Base-by-base conservation (phyloP, 2,329 filamentous ascomycete genomes). In the Plenodomus lindquistii region DNA sequence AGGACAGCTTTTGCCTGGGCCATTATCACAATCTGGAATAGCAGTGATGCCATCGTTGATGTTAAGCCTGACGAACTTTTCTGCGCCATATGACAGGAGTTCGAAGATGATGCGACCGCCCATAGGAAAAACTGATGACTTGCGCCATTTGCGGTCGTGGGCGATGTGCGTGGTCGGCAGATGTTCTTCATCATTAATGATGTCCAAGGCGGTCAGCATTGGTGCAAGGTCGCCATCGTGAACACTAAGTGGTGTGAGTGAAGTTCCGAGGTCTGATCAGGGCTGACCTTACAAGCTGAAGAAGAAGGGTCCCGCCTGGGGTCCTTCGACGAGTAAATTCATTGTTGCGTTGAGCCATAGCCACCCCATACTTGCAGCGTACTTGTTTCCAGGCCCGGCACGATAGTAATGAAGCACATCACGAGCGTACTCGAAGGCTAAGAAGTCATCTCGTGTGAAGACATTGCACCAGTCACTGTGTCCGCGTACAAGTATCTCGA, bases 141-240 rank as follows among this genome's bases (percentile, higher is more conserved):
- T 83, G 42, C 74, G 76, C 81, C 81, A 85, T 18, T 69, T 72
- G 31, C 81, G 75, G 18, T 75, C 63, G 38, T 66, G 54, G 13
- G 67, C 66, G 17, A 79, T 70, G 49, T 77, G 75, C 2, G 75
- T 74, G 1, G 69, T 70, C 0, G 82, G 80, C 3, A 84, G 72
- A 35, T 73, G 71, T 34, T 73, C 62, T 10, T 69, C 50, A 37
- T 76, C 71, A 2, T 65, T 69, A 44, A 82, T 75, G 10, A 84
- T 67, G 44, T 80, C 75, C 1, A 84, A 70, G 0, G 80, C 76
- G 3, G 80, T 73, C 15, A 84, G 65, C 60, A 84, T 75, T 2
- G 80, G 80, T 2, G 81, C 73, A 18, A 85, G 81, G 50, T 84
- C 82, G 27, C 80, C 81, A 54, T 85, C 82, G 49, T 85, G 82